Base-by-base conservation (phyloP, 805 yeast species). In the Diddensiella transvaalensis region DNA sequence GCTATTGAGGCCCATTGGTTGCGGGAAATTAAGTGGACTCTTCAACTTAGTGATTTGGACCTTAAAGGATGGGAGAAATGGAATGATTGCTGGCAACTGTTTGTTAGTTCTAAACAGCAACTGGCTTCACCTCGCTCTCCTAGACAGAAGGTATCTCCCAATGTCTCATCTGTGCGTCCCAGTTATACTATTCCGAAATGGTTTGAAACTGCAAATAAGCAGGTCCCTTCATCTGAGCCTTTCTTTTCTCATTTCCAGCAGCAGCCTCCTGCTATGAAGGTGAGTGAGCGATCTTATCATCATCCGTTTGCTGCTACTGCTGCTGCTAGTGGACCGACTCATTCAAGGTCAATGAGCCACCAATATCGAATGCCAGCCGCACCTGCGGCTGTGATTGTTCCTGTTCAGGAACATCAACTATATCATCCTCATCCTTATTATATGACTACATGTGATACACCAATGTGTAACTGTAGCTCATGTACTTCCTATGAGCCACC, bases 1-100 rank as follows among this genome's bases (percentile, higher is more conserved):
- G 60, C 63, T 15, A 69, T 79, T 52, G 99, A 91, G 70, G 77
- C 77, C 46, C 72, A 70, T 40, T 91, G 95, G 91, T 73, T 87
- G 51, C 59, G 62, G 6, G 71, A 73, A 29, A 73, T 83, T 44
- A 68, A 79, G 51, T 84, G 88, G 87, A 75, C 72, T 59, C 68
- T 84, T 48, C 76, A 70, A 53, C 69, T 71, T 32, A 66, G 61
- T 45, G 64, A 62, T 10, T 45, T 44, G n/a, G 70, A 66, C 43
- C 49, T 51, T 35, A 46, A 48, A 39, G 62, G 61, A 19, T 65
- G 69, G 69, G 51, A 52, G 33, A 56, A 58, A 33, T 65, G 70
- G 70, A 56, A 62, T 40, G 59, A 61, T 39, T 62, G 66, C 50
- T 62, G 65, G 66, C 38, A 41, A 15, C 38, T 56, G 42, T 56